Conservation (phyloP, 2,329 filamentous ascomycete species). For the Epicoccum nigrum region DNA sequence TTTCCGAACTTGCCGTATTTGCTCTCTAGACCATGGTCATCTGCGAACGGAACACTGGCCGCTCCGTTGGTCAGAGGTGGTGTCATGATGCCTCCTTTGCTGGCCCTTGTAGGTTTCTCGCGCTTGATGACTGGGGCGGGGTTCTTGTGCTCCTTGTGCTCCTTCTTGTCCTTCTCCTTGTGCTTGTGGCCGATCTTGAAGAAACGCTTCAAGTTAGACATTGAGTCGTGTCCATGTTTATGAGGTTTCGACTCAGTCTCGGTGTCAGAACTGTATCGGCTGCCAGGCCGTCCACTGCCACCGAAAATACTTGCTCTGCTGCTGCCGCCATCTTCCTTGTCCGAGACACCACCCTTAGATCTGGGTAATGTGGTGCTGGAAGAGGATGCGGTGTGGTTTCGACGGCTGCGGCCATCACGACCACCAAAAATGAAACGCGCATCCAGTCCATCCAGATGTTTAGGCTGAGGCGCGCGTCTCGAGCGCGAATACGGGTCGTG, state of each 20-base stretch:
- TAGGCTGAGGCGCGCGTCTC: slow-evolving; percentile 73
- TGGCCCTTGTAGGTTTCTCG: slow-evolving; percentile 56
- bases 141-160: slow-evolving; percentile 66
- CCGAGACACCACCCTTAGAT: slow-evolving; percentile 50
- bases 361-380: slow-evolving; percentile 51
- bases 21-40: slow-evolving; percentile 86
- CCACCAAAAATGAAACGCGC: slow-evolving; percentile 82
- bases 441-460: slow-evolving; percentile 72
- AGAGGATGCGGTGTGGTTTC: slow-evolving; percentile 47
- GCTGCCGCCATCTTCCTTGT: slow-evolving; percentile 46
- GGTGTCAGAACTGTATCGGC: slow-evolving; percentile 51
- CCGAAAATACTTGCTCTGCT: slow-evolving; percentile 63
- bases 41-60: slow-evolving; percentile 77
- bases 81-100: slow-evolving; percentile 46
- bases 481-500: slow-evolving; percentile 89
- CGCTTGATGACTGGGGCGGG: slow-evolving; percentile 65
- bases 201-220: slow-evolving; percentile 95
- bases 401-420: slow-evolving; percentile 69
- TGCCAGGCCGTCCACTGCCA: slow-evolving; percentile 56
- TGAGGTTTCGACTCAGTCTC: slow-evolving; percentile 45
- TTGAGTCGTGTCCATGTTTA: slow-evolving; percentile 70
- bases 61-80: slow-evolving; percentile 43
- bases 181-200: slow-evolving; percentile 75
- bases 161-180: slow-evolving; percentile 57
- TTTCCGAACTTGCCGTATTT: slow-evolving; percentile 97